Evolutionary conservation across 176 grass and related monocot genomes (phyloP), one percentile per base, ranked within the genome.

Genomic region (maize (Zea mays)): DNA sequence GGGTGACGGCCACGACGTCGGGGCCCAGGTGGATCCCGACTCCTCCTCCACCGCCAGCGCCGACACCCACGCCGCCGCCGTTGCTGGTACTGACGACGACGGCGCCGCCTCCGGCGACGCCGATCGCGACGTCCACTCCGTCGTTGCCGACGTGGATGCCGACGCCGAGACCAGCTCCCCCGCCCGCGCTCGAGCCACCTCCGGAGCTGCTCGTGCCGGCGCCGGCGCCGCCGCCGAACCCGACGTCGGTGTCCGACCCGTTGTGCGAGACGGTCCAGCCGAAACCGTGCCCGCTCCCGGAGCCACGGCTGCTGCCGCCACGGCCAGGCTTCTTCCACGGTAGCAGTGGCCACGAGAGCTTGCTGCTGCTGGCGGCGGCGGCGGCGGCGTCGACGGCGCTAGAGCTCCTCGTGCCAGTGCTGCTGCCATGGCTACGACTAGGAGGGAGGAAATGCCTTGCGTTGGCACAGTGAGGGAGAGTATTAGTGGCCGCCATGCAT

Each of bases 21-120:
- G 54, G 40, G 17, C 87, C 89, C 6, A 95, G 78, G 59, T 89
- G 89, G 7, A 95, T 65, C 8, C 84, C 89, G 2, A 91, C 39
- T 8, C 89, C 92, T 14, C 37, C 81, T 40, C 84, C 92, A 3
- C 86, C 77, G 0, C 89, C 89, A 9, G 34, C 74, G 3, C 84
- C 84, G 10, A 81, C 72, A 41, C 67, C 75, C 5, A 79, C 15
- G 0, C 68, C 38, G 0, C 68, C 38, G 1, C 71, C 92, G 52
- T 95, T 67, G 14, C 68, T 45, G 0, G 71, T 21, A 11, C 86
- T 85, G 2, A 61, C 69, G 0, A 84, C 86, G 2, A 61, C 69
- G 0, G 86, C 86, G 1, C 81, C 86, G 0, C 86, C 86, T 16
- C 78, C 86, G 0, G 86, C 89, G 3, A 80, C 52, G 8, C 92